phyloP scores from a whole-genome alignment of 306 rosid species.

The Trifolium dubium region DNA sequence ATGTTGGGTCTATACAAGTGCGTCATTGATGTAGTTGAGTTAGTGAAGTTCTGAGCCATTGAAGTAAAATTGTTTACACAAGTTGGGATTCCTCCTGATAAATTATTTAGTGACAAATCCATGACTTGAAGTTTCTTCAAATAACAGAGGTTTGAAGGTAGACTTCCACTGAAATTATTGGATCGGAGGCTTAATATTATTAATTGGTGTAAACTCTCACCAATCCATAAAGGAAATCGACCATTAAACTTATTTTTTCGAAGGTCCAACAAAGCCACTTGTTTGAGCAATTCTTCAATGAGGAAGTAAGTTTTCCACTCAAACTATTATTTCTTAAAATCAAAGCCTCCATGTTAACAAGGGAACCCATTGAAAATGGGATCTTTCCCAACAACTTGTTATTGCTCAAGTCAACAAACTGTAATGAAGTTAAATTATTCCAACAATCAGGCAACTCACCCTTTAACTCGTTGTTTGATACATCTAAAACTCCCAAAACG shows the following conservation, averaged over 20 bases:
- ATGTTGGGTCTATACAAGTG: too few relatives aligned
- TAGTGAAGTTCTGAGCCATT: neutral
- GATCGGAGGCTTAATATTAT: neutral
- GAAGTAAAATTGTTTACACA: neutral
- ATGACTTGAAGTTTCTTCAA: neutral
- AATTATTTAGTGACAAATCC: neutral
- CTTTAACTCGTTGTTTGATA: neutral
- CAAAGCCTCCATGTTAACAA: neutral
- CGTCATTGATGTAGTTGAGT: neutral
- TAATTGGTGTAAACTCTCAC: conserved; percentile 18
- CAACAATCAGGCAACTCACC: conserved; percentile 34
- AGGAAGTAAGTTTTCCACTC: too few relatives aligned
- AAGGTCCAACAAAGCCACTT: neutral
- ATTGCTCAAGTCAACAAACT: neutral
- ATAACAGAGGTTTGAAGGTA: neutral
- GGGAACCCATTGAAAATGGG: conserved; percentile 1
- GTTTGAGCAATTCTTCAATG: neutral
- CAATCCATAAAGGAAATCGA: conserved; percentile 34
- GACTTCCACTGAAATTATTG: conserved; percentile 3
- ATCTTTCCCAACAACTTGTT: neutral
- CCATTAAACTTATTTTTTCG: conserved; percentile 15
- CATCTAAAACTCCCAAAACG: neutral
- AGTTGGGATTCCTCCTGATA: neutral
- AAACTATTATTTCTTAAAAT: conserved; percentile 16
- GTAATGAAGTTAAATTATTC: conserved; percentile 7